phyloP scores from a whole-genome alignment of 352 stramenopile genomes.

The Blastocystis sp. region DNA sequence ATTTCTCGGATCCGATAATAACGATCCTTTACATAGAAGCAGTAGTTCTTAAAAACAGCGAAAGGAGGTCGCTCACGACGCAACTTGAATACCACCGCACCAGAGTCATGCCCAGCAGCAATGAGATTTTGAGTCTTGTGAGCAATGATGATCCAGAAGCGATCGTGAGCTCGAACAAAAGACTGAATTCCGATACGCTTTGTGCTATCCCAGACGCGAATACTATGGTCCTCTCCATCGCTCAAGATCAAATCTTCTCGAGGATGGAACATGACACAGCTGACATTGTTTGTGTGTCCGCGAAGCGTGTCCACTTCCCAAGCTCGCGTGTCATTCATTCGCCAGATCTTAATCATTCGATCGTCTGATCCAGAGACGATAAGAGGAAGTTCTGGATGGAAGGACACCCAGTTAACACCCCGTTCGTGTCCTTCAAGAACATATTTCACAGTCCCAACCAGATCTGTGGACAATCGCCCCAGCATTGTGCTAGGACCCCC shows the following conservation, averaged over 20 bases:
- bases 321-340: constrained; percentile 97
- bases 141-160: constrained; percentile 94
- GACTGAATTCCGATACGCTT: constrained; percentile 97
- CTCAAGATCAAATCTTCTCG: constrained; percentile 96
- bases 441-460: constrained; percentile 99
- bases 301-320: constrained; percentile 99
- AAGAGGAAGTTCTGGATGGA: constrained; percentile 86
- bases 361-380: constrained; percentile 97
- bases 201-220: constrained; percentile 96
- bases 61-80: constrained; percentile 90
- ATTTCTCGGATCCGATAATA: constrained; percentile 64
- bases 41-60: constrained; percentile 71
- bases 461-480: constrained; percentile 75
- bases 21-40: constrained; percentile 92
- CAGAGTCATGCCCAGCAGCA: constrained; percentile 95
- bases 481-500: background rate
- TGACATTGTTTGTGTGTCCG: constrained; percentile 99
- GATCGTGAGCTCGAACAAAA: constrained; percentile 94
- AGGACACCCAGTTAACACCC: constrained; percentile 98
- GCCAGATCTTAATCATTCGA: constrained; percentile 97
- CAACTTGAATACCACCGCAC: constrained; percentile 99
- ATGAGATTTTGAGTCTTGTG: constrained; percentile 94
- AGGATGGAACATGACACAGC: constrained; percentile 97
- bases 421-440: constrained; percentile 97
- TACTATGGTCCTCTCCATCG: constrained; percentile 96